Evolutionary conservation across 352 stramenopile genomes (phyloP).

Genomic region (Globisporangium nodosum): DNA sequence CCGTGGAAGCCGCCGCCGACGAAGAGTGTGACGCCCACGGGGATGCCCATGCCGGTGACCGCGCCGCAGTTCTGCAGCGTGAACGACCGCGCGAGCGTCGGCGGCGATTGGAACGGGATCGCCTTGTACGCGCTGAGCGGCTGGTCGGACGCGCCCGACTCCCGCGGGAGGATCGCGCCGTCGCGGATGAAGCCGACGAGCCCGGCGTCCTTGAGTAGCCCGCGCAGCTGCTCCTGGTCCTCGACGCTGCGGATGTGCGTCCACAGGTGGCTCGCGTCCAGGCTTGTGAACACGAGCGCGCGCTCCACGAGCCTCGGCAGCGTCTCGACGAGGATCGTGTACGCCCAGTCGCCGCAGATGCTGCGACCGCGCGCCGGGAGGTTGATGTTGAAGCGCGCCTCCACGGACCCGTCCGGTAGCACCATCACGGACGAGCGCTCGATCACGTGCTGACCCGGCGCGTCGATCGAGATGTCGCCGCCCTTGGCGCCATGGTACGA

Average conservation of each 20-base stretch:
- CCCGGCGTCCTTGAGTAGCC: conserved; percentile 67
- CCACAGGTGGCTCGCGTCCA: conserved; percentile 68
- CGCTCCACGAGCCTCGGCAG: conserved; percentile 83
- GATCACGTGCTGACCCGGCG: conserved; percentile 91
- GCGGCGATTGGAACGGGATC: conserved; percentile 83
- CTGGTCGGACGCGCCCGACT: conserved; percentile 56
- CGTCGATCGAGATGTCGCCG: conserved; percentile 93
- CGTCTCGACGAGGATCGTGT: conserved; percentile 88
- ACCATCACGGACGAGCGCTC: conserved; percentile 90
- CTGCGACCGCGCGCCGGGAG: conserved; percentile 90
- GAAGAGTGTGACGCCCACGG: conserved; percentile 92
- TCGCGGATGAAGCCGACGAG: conserved; percentile 93
- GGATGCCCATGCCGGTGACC: conserved; percentile 93
- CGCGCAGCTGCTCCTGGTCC: conserved; percentile 89
- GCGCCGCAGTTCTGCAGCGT: conserved; percentile 78
- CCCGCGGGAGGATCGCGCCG: conserved; percentile 88
- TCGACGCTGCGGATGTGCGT: conserved; percentile 89
- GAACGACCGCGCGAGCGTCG: conserved; percentile 78
- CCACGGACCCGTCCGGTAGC: conserved; percentile 69
- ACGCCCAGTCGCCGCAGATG: conserved; percentile 92
- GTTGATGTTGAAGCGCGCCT: conserved; percentile 94
- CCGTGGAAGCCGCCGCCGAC: conserved; percentile 97
- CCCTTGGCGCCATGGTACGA: conserved; percentile 89
- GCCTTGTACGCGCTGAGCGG: conserved; percentile 37
- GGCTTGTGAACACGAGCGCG: conserved; percentile 67